Evolutionary conservation across 2,329 filamentous ascomycete species (phyloP).

Genomic region (Talaromyces atroroseus): DNA sequence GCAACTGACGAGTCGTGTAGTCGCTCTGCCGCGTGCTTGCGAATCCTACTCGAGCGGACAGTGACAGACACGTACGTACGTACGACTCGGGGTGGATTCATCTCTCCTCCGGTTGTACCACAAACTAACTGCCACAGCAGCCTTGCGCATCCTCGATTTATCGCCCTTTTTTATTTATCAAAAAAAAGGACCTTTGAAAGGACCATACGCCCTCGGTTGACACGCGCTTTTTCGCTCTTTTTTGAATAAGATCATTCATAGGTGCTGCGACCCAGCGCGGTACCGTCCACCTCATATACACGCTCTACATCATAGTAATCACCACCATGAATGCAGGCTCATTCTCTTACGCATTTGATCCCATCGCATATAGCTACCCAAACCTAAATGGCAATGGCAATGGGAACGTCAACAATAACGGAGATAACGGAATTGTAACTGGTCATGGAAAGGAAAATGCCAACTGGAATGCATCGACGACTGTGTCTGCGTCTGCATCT

Average conservation of each 20-base stretch:
- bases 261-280: too few species aligned
- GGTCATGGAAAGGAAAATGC: neutral
- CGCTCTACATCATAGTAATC: neutral
- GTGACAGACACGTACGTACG: neutral
- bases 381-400: neutral
- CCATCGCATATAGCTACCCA: neutral
- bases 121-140: neutral
- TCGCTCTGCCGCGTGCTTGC: too few species aligned
- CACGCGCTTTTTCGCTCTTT: too few species aligned
- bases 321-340: slow-evolving; percentile 8
- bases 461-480: neutral
- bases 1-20: too few species aligned
- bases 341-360: slow-evolving; percentile 4
- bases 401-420: neutral
- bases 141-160: neutral
- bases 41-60: neutral
- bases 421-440: neutral
- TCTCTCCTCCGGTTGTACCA: neutral
- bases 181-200: too few species aligned
- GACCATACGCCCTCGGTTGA: too few species aligned
- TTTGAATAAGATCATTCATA: too few species aligned
- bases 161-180: too few species aligned
- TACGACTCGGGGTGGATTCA: neutral
- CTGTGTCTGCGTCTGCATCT: neutral
- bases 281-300: too few species aligned